These are phyloP conservation scores for Arachis monticola DNA, from an alignment of 331 rosid species.

Conservation along the genomic window DNA sequence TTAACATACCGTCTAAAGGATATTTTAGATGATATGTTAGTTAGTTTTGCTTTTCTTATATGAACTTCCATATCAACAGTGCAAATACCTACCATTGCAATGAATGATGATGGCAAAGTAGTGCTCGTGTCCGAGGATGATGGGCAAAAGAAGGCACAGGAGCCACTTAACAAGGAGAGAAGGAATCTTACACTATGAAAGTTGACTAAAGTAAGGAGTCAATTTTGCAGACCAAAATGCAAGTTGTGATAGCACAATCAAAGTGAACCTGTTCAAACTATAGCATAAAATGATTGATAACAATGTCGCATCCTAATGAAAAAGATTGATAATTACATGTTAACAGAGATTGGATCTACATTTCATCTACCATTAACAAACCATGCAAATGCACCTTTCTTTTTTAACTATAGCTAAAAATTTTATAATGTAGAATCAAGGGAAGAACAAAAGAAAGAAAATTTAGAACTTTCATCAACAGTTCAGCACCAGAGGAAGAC, in stretches of 20 bases:
- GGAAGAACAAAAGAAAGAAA: too few species aligned
- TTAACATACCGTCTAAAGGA: constrained; percentile 47
- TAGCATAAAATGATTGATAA: background rate
- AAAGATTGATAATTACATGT: too few species aligned
- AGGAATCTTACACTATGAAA: constrained; percentile 75
- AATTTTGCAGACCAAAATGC: background rate
- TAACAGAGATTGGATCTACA: too few species aligned
- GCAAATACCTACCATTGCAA: constrained; percentile 77
- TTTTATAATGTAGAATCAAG: too few species aligned
- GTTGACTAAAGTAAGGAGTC: constrained; percentile 40
- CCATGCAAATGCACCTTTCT: too few species aligned
- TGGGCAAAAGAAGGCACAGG: constrained; percentile 55
- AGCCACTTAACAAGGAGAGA: constrained; percentile 70
- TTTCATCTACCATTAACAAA: too few species aligned
- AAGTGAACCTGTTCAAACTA: constrained; percentile 10
- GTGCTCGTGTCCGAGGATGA: constrained; percentile 64
- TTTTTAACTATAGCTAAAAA: too few species aligned
- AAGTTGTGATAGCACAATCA: constrained; percentile 22
- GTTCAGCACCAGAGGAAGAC: too few species aligned
- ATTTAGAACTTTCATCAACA: too few species aligned
- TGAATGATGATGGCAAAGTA: constrained; percentile 82
- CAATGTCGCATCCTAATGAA: too few species aligned
- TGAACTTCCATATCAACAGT: constrained; percentile 51
- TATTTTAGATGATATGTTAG: constrained; percentile 27
- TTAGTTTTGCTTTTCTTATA: constrained; percentile 22